A percentile compares a stretch with the other conserved stretches of the same genome.
Evolutionary conservation across 129 eudicot genomes (phyloP).

Genomic region (Ambrosia artemisiifolia): DNA sequence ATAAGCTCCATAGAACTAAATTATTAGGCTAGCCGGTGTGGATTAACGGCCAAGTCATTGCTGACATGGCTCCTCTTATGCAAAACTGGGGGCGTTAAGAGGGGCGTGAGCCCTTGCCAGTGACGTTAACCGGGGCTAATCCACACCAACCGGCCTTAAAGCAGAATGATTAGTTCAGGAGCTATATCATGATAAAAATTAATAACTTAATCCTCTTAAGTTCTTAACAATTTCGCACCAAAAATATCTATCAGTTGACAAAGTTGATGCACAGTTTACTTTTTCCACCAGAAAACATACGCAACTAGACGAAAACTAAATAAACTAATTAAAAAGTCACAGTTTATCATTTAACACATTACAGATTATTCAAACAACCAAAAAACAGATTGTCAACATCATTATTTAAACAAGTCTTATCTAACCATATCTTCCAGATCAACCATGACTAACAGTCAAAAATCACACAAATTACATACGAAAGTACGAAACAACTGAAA

Average conservation of each 20-base stretch:
- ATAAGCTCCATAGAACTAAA: background rate
- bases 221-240: constrained; percentile 15
- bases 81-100: too few relatives aligned
- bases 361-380: background rate
- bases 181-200: background rate
- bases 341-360: background rate
- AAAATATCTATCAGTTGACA: constrained; percentile 20
- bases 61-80: too few relatives aligned
- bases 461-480: background rate
- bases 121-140: too few relatives aligned
- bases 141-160: background rate
- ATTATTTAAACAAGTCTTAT: background rate
- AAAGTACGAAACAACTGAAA: background rate
- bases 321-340: background rate
- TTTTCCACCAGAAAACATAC: constrained; percentile 21
- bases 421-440: constrained; percentile 15
- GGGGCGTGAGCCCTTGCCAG: too few relatives aligned
- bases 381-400: constrained; percentile 7
- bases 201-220: constrained; percentile 7
- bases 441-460: constrained; percentile 1
- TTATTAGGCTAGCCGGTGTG: too few relatives aligned
- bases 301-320: constrained; percentile 11
- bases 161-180: background rate
- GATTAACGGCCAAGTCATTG: too few relatives aligned
- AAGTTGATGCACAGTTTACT: constrained; percentile 20